Percentiles rank a stretch among this genome's conserved stretches.
These are phyloP conservation scores for Acanthamoeba lenticulata DNA, from an alignment of 208 protist genomes.

Conservation along the genomic window DNA sequence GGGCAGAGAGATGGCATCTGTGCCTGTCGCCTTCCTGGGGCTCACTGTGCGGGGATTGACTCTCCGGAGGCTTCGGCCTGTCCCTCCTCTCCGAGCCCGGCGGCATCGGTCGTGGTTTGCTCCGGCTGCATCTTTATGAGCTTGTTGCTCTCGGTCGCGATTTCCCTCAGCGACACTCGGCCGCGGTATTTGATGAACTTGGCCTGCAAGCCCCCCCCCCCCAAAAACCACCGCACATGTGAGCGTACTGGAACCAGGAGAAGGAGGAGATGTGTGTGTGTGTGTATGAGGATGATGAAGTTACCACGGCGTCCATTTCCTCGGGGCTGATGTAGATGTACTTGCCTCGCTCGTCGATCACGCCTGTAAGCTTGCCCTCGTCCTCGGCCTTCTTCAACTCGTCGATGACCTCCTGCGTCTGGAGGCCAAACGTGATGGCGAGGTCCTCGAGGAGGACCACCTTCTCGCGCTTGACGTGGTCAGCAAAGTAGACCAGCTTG, in stretches of 20 bases:
- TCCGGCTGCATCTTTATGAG: conserved; percentile 76
- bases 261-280: no score
- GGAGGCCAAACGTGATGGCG: background rate
- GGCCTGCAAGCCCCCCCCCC: conserved; percentile 11
- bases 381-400: conserved; percentile 77
- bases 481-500: background rate
- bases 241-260: no score
- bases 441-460: background rate
- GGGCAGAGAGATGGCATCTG: no score
- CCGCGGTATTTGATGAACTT: conserved; percentile 81
- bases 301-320: conserved; percentile 76
- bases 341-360: conserved; percentile 86
- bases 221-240: conserved; percentile 1
- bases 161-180: conserved; percentile 80
- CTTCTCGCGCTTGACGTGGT: background rate
- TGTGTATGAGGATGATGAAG: no score
- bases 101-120: background rate
- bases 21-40: no score
- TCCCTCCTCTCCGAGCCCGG: background rate
- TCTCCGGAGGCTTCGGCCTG: background rate
- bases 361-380: conserved; percentile 82
- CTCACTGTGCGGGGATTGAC: no score
- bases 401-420: conserved; percentile 72
- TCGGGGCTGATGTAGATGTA: conserved; percentile 83
- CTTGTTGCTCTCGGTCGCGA: conserved; percentile 77